phyloP scores from a whole-genome alignment of 495 filamentous ascomycete genomes.

The Aspergillus bridgeri region DNA sequence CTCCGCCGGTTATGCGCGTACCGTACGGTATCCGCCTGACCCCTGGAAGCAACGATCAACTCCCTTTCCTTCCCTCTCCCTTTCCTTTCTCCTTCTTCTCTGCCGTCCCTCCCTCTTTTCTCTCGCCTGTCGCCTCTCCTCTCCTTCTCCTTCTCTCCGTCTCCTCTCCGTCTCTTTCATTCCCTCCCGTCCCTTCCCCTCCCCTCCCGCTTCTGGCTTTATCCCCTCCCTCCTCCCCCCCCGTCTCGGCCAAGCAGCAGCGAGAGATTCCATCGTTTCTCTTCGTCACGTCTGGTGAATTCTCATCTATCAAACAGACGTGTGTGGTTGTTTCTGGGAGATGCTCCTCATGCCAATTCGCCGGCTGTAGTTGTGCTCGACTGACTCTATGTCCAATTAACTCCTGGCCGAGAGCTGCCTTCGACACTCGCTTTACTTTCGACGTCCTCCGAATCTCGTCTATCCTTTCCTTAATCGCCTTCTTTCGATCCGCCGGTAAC shows the following conservation, averaged over 20 bases:
- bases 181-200: constrained; percentile 11
- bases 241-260: constrained; percentile 7
- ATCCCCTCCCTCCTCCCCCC: constrained; percentile 6
- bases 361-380: constrained; percentile 4
- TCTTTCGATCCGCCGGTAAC: background rate
- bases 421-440: background rate
- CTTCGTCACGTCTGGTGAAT: constrained; percentile 5
- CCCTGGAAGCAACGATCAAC: constrained; percentile 22
- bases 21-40: background rate
- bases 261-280: constrained; percentile 8
- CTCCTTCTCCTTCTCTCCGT: constrained; percentile 8
- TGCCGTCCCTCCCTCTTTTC: constrained; percentile 1
- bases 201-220: constrained; percentile 1
- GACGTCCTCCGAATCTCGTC: background rate
- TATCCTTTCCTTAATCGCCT: background rate
- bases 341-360: constrained; percentile 18
- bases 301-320: constrained; percentile 6
- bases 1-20: background rate
- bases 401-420: constrained; percentile 1
- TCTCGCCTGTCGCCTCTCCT: too few species aligned
- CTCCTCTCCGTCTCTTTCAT: constrained; percentile 9
- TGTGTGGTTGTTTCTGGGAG: constrained; percentile 16
- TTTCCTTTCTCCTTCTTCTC: constrained; percentile 9
- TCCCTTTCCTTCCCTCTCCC: constrained; percentile 15
- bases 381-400: background rate